A percentile compares a stretch with the other conserved stretches of the same genome.
Evolutionary conservation across 805 yeast species (phyloP).

Genomic region (Candida silvatica): DNA sequence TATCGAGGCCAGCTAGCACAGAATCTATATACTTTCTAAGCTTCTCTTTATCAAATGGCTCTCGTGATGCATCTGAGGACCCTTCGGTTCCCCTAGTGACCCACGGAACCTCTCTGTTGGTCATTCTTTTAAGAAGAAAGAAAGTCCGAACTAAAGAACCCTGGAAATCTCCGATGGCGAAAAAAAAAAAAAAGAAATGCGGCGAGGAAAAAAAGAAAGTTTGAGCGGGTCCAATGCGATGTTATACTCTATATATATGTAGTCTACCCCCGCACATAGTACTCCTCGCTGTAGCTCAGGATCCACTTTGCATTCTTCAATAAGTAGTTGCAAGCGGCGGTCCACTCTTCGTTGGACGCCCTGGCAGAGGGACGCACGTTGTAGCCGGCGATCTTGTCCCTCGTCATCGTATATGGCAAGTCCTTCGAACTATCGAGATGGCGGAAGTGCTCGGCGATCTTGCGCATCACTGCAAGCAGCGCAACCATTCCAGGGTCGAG

Average conservation of each 20-base stretch:
- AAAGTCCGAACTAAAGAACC: no score
- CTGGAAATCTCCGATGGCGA: no score
- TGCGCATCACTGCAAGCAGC: conserved; percentile 50
- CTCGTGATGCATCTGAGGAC: background rate
- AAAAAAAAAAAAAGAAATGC: no score
- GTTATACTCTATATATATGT: no score
- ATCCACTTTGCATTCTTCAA: conserved; percentile 81
- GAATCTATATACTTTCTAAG: conserved; percentile 1
- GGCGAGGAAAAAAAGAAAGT: no score
- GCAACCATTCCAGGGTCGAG: conserved; percentile 80
- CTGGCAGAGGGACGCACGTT: conserved; percentile 62
- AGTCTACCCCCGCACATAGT: no score
- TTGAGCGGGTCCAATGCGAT: no score
- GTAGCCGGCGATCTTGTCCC: conserved; percentile 69
- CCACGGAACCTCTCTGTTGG: no score
- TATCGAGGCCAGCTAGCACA: background rate
- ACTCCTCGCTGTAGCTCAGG: conserved; percentile 55
- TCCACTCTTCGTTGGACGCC: conserved; percentile 73
- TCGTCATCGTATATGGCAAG: conserved; percentile 65
- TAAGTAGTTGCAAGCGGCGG: conserved; percentile 76
- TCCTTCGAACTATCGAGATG: conserved; percentile 46
- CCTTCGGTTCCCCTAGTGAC: no score
- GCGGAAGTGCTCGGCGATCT: conserved; percentile 37
- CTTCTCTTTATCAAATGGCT: conserved; percentile 1
- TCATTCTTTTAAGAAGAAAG: no score